Evolutionary conservation across 495 filamentous ascomycete genomes (phyloP), one percentile per base, ranked within the genome.

Genomic region (Penicillium samsonianum): DNA sequence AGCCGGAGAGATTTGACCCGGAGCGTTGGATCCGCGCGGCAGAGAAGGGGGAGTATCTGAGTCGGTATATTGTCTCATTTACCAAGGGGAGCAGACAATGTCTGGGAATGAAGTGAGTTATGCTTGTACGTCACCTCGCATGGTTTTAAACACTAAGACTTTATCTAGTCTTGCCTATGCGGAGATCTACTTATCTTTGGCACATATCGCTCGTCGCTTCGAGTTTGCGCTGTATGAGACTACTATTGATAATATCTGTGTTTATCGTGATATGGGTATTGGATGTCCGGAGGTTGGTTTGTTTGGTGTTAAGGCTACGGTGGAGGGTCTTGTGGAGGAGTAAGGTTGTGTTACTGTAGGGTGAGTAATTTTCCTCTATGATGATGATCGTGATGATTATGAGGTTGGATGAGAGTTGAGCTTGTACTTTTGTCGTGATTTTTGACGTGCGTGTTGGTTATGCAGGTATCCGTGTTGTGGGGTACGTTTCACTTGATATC

Each of bases 11-110:
- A 12, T 83, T 80, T 59, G 54, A 69, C 14, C 83, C 83, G 0
- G 73, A 80, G 19, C 73, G 82, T 22, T 86, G 80, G 79, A 62
- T 82, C 22, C 57, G 62, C 8, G 64, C 68, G 5, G 46, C 51
- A 11, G 60, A 63, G 10, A 43, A 58, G 16, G 55, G 62, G 8
- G 50, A 67, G 33, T 43, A 63, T 26, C 58, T 81, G 23, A 50
- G 59, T 12, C 62, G 65, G 14, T 76, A 71, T 44, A 67, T 75
- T 5, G 68, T 78, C 8, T 57, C 79, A 0, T 84, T 84, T 47
- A 67, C 61, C 11, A 75, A 69, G 51, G 80, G 80, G 0, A 74
- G 70, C 19, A 53, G 80, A 33, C 66, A 62, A 12, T 82, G 81
- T 53, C 49, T 82, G 5, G 80, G 81, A 11, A 70, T 78, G 69